phyloP scores from a whole-genome alignment of 345 rosid species.

The Streptanthus diversifolius region DNA sequence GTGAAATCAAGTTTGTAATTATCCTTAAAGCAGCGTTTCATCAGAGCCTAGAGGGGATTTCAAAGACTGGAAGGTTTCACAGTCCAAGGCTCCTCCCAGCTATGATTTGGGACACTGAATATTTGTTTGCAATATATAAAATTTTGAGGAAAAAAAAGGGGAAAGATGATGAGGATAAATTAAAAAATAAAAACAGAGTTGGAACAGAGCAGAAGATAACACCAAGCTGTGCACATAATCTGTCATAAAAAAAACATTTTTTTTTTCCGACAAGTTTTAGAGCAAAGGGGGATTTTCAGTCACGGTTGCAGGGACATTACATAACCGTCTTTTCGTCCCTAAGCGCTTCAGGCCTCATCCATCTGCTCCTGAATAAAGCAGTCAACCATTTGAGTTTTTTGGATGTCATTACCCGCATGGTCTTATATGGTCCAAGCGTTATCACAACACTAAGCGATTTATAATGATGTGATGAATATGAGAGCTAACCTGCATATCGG shows the following conservation, averaged over 20 bases:
- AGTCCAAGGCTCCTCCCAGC: background rate
- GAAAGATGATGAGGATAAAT: background rate
- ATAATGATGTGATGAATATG: background rate
- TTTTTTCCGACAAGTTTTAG: slow-evolving; percentile 33
- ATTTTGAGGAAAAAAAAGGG: background rate
- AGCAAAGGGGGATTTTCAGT: slow-evolving; percentile 9
- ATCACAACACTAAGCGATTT: background rate
- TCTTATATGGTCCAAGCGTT: background rate
- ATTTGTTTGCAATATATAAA: background rate
- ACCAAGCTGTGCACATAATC: slow-evolving; percentile 35
- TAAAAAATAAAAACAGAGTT: background rate
- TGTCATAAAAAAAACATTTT: slow-evolving; percentile 4
- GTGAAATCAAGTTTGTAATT: background rate
- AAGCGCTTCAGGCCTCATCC: slow-evolving; percentile 42
- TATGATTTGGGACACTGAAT: background rate
- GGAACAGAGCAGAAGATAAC: slow-evolving; percentile 25
- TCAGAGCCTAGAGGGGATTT: background rate
- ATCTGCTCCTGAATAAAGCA: slow-evolving; percentile 46
- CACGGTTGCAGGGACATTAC: slow-evolving; percentile 3
- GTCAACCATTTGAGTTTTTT: slow-evolving; percentile 7
- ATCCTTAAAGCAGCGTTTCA: background rate
- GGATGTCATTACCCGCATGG: background rate
- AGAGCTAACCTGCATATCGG: slow-evolving; percentile 53
- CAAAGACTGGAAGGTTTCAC: background rate
- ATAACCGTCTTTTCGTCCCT: slow-evolving; percentile 15